A percentile compares a stretch with the other conserved stretches of the same genome.
Evolutionary conservation across 2,329 filamentous ascomycete species (phyloP).

Genomic region (Arachnopeziza araneosa): DNA sequence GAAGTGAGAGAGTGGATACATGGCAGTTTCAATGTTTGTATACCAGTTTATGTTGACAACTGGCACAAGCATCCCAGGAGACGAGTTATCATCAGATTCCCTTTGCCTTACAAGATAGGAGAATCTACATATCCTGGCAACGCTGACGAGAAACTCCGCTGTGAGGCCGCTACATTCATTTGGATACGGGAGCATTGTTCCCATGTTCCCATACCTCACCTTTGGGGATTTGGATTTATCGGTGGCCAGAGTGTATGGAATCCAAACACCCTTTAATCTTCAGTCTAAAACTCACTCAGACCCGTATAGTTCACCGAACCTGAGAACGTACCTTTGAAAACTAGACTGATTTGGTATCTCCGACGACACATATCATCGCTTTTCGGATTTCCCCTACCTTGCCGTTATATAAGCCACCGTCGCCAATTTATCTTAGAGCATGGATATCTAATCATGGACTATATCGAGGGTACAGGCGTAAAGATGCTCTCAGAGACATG

Average conservation of each 20-base stretch:
- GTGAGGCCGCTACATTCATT: constrained; percentile 35
- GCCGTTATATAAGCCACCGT: constrained; percentile 21
- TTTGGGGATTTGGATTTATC: constrained; percentile 24
- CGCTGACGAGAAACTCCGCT: constrained; percentile 37
- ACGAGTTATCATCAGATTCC: constrained; percentile 28
- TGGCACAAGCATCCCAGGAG: constrained; percentile 10
- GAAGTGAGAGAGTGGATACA: constrained; percentile 28
- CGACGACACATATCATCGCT: constrained; percentile 20
- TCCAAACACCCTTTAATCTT: constrained; percentile 1
- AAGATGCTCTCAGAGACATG: constrained; percentile 29
- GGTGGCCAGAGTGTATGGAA: constrained; percentile 25
- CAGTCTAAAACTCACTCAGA: not conserved
- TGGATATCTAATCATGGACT: constrained; percentile 31
- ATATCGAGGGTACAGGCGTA: constrained; percentile 22
- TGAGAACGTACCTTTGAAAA: constrained; percentile 12
- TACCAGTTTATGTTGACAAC: constrained; percentile 25
- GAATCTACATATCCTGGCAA: constrained; percentile 34
- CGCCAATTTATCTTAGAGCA: constrained; percentile 13
- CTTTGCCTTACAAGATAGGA: constrained; percentile 34
- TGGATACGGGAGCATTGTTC: constrained; percentile 34
- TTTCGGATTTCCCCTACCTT: constrained; percentile 21
- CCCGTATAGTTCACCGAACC: constrained; percentile 4
- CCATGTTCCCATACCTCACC: constrained; percentile 1
- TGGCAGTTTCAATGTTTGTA: constrained; percentile 35
- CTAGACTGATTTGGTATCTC: constrained; percentile 21